These are phyloP conservation scores for Madurella fahalii DNA, from an alignment of 2,329 filamentous ascomycete species.

Conservation along the genomic window DNA sequence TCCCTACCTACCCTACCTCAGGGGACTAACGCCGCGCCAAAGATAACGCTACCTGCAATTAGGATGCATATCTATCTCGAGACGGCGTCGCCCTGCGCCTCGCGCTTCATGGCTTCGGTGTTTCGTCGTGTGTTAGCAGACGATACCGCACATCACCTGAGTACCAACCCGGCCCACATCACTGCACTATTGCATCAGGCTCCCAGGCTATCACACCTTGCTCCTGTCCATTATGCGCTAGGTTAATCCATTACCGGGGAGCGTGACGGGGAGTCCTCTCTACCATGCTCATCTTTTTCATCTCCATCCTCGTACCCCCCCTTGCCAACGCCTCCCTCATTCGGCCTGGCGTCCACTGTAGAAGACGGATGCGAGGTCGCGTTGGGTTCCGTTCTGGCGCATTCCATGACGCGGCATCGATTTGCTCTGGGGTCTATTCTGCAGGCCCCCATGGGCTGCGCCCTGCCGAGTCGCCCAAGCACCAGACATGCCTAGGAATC, in stretches of 20 bases:
- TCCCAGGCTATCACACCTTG: not conserved
- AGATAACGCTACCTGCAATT: too few species aligned
- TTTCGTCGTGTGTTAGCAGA: not conserved
- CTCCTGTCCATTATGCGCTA: slow-evolving; percentile 1
- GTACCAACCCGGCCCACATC: not conserved
- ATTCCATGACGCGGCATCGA: slow-evolving; percentile 8
- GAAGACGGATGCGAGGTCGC: slow-evolving; percentile 3
- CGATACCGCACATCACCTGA: too few species aligned
- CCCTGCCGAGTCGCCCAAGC: not conserved
- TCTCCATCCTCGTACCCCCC: not conserved
- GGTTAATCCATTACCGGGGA: not conserved
- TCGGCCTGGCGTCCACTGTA: not conserved
- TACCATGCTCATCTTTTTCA: not conserved
- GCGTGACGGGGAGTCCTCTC: not conserved
- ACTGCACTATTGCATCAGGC: slow-evolving; percentile 3
- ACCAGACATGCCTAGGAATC: too few species aligned
- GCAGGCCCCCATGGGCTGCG: slow-evolving; percentile 27
- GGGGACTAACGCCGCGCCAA: too few species aligned
- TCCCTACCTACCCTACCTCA: too few species aligned
- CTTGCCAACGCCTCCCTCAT: not conserved
- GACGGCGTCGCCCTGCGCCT: not conserved
- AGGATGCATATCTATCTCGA: too few species aligned
- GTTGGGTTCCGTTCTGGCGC: slow-evolving; percentile 3
- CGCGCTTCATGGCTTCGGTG: not conserved
- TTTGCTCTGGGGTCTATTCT: slow-evolving; percentile 2